These are phyloP conservation scores for Dryadomyces quercivorus DNA, from an alignment of 2,329 filamentous ascomycete genomes.

Conservation along the genomic window DNA sequence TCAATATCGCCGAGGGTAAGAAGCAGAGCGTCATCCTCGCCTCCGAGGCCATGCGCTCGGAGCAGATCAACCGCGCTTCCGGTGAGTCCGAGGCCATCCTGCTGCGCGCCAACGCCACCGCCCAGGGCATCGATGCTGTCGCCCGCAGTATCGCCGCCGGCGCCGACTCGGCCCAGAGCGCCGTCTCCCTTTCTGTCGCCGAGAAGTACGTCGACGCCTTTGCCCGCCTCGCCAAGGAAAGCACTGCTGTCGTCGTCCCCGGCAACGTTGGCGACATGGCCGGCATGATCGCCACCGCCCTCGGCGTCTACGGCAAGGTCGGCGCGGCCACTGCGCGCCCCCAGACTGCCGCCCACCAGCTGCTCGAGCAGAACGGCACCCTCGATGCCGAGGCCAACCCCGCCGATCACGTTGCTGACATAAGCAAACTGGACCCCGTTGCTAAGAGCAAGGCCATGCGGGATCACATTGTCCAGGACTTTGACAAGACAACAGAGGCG, in stretches of 20 bases:
- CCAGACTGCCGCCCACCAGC: constrained; percentile 47
- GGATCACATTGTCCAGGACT: constrained; percentile 18
- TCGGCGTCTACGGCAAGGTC: constrained; percentile 93
- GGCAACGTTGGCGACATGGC: constrained; percentile 95
- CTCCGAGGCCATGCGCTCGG: constrained; percentile 77
- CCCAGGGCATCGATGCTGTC: constrained; percentile 77
- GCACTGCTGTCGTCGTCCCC: constrained; percentile 88
- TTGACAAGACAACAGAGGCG: constrained; percentile 14
- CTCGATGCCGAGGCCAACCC: constrained; percentile 4
- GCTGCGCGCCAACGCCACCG: constrained; percentile 75
- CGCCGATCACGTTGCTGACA: constrained; percentile 3
- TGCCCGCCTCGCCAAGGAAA: constrained; percentile 81
- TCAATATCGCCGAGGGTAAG: constrained; percentile 96
- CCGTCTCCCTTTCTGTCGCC: constrained; percentile 77
- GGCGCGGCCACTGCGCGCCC: constrained; percentile 65
- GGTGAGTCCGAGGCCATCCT: constrained; percentile 91
- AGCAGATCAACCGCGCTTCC: constrained; percentile 84
- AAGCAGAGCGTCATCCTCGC: constrained; percentile 97
- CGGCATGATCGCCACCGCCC: constrained; percentile 90
- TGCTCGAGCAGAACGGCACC: constrained; percentile 23
- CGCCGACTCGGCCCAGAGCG: constrained; percentile 63
- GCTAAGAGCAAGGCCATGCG: constrained; percentile 10
- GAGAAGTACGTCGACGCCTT: constrained; percentile 97
- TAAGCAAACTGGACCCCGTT: constrained; percentile 8
- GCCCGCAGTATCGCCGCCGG: constrained; percentile 63